Conservation (phyloP, 768 basidiomycete genomes). For the Mycena floridula region DNA sequence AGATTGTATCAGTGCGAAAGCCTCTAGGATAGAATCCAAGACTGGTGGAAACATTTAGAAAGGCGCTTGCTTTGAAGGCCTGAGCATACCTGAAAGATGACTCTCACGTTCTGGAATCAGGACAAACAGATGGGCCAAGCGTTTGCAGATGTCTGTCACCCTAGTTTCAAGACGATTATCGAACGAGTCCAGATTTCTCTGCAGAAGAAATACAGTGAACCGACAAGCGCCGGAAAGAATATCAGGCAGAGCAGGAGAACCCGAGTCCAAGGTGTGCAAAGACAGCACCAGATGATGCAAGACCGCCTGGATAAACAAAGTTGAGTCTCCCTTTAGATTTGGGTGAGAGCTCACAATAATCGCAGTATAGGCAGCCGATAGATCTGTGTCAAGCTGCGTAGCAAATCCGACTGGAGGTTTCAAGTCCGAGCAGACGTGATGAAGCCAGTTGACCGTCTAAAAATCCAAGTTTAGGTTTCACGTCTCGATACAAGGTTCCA, state of each 20-base stretch:
- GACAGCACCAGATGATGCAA: background rate
- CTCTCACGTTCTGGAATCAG: background rate
- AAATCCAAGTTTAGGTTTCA: too few species aligned
- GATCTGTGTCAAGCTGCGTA: background rate
- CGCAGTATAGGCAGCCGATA: conserved; percentile 13
- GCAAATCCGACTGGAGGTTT: background rate
- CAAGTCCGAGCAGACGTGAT: conserved; percentile 20
- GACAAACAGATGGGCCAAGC: background rate
- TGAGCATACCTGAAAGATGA: background rate
- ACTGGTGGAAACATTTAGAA: conserved; percentile 3
- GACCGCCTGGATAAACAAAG: too few species aligned
- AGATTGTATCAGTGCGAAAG: background rate
- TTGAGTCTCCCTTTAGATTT: too few species aligned
- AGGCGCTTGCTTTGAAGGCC: background rate
- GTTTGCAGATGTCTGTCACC: background rate
- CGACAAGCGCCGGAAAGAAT: background rate
- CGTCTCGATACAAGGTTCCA: too few species aligned
- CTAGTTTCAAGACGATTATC: background rate
- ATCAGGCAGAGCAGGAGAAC: too few species aligned
- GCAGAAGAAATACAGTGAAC: background rate
- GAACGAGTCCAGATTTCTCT: background rate
- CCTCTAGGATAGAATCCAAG: background rate
- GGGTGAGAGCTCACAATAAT: conserved; percentile 24
- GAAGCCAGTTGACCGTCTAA: conserved; percentile 56
- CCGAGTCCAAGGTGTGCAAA: too few species aligned